A percentile compares a stretch with the other conserved stretches of the same genome.
These are phyloP conservation scores for Ceratobasidium sp. DNA, from an alignment of 1,284 basidiomycete species.

Conservation along the genomic window DNA sequence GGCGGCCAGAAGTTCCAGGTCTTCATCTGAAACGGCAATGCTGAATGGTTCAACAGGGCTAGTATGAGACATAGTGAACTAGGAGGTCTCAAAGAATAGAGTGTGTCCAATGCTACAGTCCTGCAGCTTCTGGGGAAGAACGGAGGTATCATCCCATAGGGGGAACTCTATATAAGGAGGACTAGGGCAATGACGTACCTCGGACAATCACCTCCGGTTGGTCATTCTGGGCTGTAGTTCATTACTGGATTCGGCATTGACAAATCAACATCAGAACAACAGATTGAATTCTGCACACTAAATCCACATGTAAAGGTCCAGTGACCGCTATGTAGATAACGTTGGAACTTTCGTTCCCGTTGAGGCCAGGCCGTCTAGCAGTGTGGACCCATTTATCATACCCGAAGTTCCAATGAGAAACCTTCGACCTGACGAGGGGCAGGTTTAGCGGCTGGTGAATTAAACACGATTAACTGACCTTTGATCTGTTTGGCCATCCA, in stretches of 20 bases:
- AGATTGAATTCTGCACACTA: background rate
- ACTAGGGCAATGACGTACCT: background rate
- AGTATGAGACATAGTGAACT: background rate
- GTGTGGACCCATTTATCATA: slow-evolving; percentile 79
- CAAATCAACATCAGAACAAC: background rate
- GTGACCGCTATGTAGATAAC: slow-evolving; percentile 10
- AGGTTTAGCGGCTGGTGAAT: slow-evolving; percentile 34
- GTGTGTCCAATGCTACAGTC: background rate
- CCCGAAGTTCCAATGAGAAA: slow-evolving; percentile 91
- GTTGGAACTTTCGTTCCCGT: slow-evolving; percentile 34
- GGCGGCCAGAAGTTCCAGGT: slow-evolving; percentile 4
- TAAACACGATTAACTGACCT: slow-evolving; percentile 61
- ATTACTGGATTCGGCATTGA: background rate
- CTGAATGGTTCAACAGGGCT: slow-evolving; percentile 35
- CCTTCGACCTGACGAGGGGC: slow-evolving; percentile 67
- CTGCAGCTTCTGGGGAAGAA: background rate
- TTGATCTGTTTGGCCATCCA: slow-evolving; percentile 87
- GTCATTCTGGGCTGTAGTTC: background rate
- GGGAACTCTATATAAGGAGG: background rate
- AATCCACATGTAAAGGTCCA: background rate
- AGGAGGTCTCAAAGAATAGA: background rate
- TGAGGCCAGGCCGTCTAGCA: slow-evolving; percentile 62
- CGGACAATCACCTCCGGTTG: background rate
- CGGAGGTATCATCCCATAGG: background rate
- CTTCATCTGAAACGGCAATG: slow-evolving; percentile 40